phyloP scores from a whole-genome alignment of 805 yeast species.

The Allodekkera sacchari region DNA sequence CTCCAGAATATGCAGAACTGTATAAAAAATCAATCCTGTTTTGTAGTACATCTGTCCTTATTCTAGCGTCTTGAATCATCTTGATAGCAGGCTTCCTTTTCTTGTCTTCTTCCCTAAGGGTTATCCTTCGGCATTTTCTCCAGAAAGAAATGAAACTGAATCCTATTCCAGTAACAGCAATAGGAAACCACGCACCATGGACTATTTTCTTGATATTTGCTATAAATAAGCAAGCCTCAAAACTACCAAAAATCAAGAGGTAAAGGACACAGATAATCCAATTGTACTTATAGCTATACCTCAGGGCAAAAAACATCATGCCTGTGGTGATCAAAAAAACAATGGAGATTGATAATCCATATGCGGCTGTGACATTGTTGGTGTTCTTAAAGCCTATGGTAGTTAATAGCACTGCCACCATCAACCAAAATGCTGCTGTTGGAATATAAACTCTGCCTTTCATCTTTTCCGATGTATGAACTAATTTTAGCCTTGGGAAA shows the following conservation, averaged over 20 bases:
- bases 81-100: conserved; percentile 18
- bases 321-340: conserved; percentile 46
- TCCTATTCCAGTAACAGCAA: conserved; percentile 34
- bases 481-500: conserved; percentile 40
- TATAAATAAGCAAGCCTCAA: conserved; percentile 38
- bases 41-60: conserved; percentile 10
- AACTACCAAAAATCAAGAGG: conserved; percentile 33
- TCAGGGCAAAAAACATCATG: conserved; percentile 36
- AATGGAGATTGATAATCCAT: conserved; percentile 50
- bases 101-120: conserved; percentile 29
- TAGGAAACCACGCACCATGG: conserved; percentile 58
- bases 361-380: conserved; percentile 47
- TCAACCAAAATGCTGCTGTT: conserved; percentile 37
- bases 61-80: conserved; percentile 26
- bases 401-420: conserved; percentile 42
- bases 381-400: conserved; percentile 46
- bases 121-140: conserved; percentile 38
- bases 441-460: conserved; percentile 50
- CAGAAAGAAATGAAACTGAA: conserved; percentile 33
- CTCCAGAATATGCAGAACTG: conserved; percentile 28
- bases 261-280: conserved; percentile 28
- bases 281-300: conserved; percentile 35
- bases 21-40: conserved; percentile 32
- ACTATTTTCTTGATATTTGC: conserved; percentile 44
- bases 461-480: conserved; percentile 35